Base-by-base conservation (phyloP, 257 asterid genomes). In the Primulina huaijiensis region DNA sequence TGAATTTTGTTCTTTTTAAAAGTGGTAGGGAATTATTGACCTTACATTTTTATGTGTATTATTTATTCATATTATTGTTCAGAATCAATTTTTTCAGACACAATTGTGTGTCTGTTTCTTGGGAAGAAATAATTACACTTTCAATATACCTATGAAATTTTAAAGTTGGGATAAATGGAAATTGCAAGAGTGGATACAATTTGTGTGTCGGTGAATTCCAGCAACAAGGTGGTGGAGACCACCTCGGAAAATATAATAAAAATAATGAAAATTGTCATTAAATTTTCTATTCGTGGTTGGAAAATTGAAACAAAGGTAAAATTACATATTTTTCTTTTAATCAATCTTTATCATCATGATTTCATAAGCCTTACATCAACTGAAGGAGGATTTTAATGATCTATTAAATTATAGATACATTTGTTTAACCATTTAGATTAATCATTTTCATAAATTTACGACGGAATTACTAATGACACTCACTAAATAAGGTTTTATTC, bases 171-270 rank as follows among this genome's bases (percentile, higher is more conserved):
- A 38, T 20, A 6, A 12, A n/a, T 21, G 16, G 31, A 20, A 27
- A 61, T 20, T 63, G 25, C 38, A 27, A 30, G 60, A 12, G 12
- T 25, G 9, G 30, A 34, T 55, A 64, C 62, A 43, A 38, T 27
- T 27, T 60, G 29, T 56, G 75, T 62, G 76, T 77, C 72, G 70
- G 79, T 65, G 57, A 74, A 73, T 62, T 43, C 72, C 65, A 78
- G 72, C 79, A 62, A 76, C 40, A 76, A 78, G 27, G 63, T 16
- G 86, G 81, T 85, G 84, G 73, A 64, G 77, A 56, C 83, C 76
- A 74, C 55, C 0, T 12, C 73, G 84, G 77, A 77, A 87, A 76
- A 60, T 65, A 72, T 63, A 61, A 65, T 74, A 72, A 74, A 5
- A 33, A 33, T 33, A 33, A 33, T 33, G 23, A 65, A 46, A 53